These are phyloP conservation scores for Friedmanniomyces endolithicus DNA, from an alignment of 495 filamentous ascomycete genomes.

Conservation along the genomic window DNA sequence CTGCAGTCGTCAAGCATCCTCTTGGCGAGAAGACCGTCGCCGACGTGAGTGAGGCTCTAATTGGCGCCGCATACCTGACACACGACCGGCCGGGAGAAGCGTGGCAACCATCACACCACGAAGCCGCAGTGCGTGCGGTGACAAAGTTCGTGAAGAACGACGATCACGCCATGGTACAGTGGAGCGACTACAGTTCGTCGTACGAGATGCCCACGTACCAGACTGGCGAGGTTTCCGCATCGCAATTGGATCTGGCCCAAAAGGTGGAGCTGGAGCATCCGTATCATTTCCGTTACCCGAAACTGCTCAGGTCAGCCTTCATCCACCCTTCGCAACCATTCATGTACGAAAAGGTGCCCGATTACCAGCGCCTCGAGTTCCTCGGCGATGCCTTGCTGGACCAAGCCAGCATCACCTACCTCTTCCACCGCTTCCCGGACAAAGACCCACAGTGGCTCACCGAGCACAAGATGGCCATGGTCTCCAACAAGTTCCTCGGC, in stretches of 20 bases:
- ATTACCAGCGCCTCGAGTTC: slow-evolving; percentile 89
- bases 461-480: slow-evolving; percentile 98
- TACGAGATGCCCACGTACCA: slow-evolving; percentile 70
- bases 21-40: slow-evolving; percentile 86
- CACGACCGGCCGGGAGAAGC: slow-evolving; percentile 31
- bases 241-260: slow-evolving; percentile 53
- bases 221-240: slow-evolving; percentile 39
- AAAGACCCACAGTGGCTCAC: slow-evolving; percentile 94
- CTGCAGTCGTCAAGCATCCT: slow-evolving; percentile 44
- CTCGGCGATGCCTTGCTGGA: slow-evolving; percentile 84
- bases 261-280: slow-evolving; percentile 54
- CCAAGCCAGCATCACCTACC: slow-evolving; percentile 68
- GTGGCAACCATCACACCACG: slow-evolving; percentile 43
- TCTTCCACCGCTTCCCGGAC: slow-evolving; percentile 63
- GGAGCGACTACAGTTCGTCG: slow-evolving; percentile 55
- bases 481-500: slow-evolving; percentile 88
- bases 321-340: slow-evolving; percentile 72
- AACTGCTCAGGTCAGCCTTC: slow-evolving; percentile 72
- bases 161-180: slow-evolving; percentile 56
- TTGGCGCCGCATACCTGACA: slow-evolving; percentile 73
- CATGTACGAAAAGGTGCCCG: slow-evolving; percentile 63
- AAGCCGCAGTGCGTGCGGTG: slow-evolving; percentile 74
- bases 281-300: slow-evolving; percentile 72
- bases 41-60: slow-evolving; percentile 94
- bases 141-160: slow-evolving; percentile 55